Conservation (phyloP, 768 basidiomycete species). For the Mrakia frigida region DNA sequence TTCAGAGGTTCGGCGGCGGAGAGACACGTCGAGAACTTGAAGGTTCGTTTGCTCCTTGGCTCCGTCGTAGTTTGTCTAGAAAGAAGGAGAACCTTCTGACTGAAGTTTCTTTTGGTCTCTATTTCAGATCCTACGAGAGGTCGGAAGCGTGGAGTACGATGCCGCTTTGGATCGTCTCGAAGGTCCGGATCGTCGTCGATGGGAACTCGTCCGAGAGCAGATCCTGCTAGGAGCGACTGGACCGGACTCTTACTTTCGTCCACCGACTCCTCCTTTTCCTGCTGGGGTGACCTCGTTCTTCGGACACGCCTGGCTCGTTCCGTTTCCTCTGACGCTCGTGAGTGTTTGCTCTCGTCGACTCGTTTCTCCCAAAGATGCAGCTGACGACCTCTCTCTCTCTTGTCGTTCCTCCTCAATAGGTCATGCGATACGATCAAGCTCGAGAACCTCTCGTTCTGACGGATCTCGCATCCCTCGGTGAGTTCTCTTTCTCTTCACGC, state of each 20-base stretch:
- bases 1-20: constrained; percentile 57
- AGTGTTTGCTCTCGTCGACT: neutral
- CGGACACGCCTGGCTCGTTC: constrained; percentile 74
- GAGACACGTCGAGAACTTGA: constrained; percentile 70
- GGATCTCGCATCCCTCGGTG: constrained; percentile 53
- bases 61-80: neutral
- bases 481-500: constrained; percentile 46
- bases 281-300: constrained; percentile 54
- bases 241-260: constrained; percentile 65
- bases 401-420: constrained; percentile 43
- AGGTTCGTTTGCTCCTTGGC: constrained; percentile 48
- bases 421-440: constrained; percentile 60
- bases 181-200: neutral
- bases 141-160: constrained; percentile 57
- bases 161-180: constrained; percentile 48
- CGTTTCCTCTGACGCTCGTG: constrained; percentile 69
- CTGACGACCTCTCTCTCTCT: constrained; percentile 12
- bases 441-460: constrained; percentile 48
- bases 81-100: neutral
- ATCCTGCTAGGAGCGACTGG: constrained; percentile 47
- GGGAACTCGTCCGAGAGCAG: constrained; percentile 5
- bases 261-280: constrained; percentile 35
- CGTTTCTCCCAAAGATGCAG: neutral
- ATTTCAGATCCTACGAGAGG: constrained; percentile 65
- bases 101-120: neutral